These are phyloP conservation scores for Nitzschia sp. DNA, from an alignment of 108 stramenopile species.

Conservation along the genomic window DNA sequence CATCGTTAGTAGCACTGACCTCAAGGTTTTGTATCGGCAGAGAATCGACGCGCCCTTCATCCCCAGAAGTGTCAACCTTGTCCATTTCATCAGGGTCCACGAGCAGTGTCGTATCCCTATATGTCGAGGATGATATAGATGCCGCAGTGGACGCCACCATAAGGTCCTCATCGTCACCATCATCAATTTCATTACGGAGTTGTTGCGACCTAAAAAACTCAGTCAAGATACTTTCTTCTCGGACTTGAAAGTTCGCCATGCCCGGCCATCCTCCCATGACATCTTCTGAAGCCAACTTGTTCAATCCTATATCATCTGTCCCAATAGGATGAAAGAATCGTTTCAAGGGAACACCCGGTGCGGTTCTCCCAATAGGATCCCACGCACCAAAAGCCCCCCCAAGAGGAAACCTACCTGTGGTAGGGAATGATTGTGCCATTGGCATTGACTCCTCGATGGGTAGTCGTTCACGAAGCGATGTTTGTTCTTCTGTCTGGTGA, in stretches of 20 bases:
- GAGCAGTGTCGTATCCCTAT: slow-evolving; percentile 25
- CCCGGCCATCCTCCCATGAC: slow-evolving; percentile 17
- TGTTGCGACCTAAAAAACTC: slow-evolving; percentile 49
- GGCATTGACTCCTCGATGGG: no score
- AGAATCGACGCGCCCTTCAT: slow-evolving; percentile 29
- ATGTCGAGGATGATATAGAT: slow-evolving; percentile 72
- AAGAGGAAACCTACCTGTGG: no score
- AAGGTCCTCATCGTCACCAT: slow-evolving; percentile 29
- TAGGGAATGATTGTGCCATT: no score
- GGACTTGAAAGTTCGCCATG: slow-evolving; percentile 19
- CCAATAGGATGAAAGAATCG: neutral
- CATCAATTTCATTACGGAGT: neutral
- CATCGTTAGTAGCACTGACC: neutral
- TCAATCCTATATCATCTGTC: neutral
- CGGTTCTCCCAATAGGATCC: no score
- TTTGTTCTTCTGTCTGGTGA: neutral
- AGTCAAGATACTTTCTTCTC: slow-evolving; percentile 55
- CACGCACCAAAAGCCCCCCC: no score
- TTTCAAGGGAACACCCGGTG: no score
- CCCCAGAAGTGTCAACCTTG: slow-evolving; percentile 11
- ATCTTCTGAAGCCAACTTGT: neutral
- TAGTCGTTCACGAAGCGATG: no score
- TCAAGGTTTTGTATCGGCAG: slow-evolving; percentile 1
- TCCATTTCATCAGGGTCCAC: slow-evolving; percentile 31
- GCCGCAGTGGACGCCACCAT: slow-evolving; percentile 77